Evolutionary conservation across 176 grass and related monocot genomes (phyloP).

Genomic region (Avena insularis): DNA sequence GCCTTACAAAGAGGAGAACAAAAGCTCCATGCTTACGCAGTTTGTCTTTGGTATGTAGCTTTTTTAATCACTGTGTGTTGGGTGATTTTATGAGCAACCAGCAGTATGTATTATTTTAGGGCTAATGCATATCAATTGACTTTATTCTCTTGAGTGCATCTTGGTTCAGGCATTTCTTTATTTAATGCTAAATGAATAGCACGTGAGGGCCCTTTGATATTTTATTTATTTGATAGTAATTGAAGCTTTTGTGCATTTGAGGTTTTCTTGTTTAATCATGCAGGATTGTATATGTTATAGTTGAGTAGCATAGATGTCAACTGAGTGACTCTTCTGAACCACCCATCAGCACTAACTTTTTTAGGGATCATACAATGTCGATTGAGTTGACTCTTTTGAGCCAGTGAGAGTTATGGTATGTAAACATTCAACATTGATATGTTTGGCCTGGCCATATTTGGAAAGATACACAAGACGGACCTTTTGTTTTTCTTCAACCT

Average conservation of each 20-base stretch:
- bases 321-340: conserved; percentile 5
- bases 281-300: neutral
- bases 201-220: neutral
- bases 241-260: conserved; percentile 14
- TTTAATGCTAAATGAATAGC: conserved; percentile 23
- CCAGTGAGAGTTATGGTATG: neutral
- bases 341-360: neutral
- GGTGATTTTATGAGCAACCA: conserved; percentile 9
- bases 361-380: neutral
- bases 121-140: neutral
- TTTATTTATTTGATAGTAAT: neutral
- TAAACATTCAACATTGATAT: conserved; percentile 1
- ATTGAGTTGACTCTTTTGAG: conserved; percentile 18
- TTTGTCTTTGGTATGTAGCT: conserved; percentile 54
- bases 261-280: conserved; percentile 17
- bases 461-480: neutral
- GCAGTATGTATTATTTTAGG: conserved; percentile 18
- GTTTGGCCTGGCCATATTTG: neutral
- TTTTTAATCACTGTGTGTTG: conserved; percentile 13
- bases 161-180: conserved; percentile 11
- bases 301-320: neutral
- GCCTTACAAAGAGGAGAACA: conserved; percentile 69
- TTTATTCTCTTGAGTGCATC: conserved; percentile 9
- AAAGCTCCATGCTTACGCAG: conserved; percentile 57
- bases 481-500: conserved; percentile 23